phyloP scores from a whole-genome alignment of 495 filamentous ascomycete species.

The Tuber magnatum region DNA sequence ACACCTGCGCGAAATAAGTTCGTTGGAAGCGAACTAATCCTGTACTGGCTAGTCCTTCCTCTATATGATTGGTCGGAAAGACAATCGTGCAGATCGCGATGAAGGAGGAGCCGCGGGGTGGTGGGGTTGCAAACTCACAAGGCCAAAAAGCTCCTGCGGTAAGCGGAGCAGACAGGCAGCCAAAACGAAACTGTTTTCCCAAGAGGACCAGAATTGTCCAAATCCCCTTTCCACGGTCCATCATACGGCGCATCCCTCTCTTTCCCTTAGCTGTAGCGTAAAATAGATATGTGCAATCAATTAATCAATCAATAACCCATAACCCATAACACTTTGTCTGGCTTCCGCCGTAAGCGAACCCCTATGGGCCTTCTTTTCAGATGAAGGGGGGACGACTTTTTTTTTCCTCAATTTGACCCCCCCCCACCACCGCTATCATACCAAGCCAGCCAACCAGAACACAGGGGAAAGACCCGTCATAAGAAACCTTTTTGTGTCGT shows the following conservation, averaged over 20 bases:
- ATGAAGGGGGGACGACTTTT: background rate
- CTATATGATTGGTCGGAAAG: background rate
- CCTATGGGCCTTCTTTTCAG: background rate
- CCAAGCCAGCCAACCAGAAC: background rate
- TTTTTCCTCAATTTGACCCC: background rate
- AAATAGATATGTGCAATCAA: background rate
- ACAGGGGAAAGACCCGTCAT: background rate
- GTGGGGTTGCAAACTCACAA: background rate
- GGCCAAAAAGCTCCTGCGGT: background rate
- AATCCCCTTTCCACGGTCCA: background rate
- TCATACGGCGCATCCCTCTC: background rate
- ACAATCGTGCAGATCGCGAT: background rate
- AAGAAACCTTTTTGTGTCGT: background rate
- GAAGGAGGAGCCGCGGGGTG: background rate
- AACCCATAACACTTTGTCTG: background rate
- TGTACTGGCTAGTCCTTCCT: background rate
- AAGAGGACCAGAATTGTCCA: slow-evolving; percentile 1
- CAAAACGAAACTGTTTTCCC: background rate
- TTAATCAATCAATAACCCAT: background rate
- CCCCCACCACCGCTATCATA: background rate
- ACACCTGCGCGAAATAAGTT: slow-evolving; percentile 1
- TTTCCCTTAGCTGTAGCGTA: background rate
- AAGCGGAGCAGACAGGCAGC: background rate
- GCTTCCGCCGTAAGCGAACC: background rate
- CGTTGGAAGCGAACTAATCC: background rate